Conservation (phyloP, 306 rosid genomes). For the Geum urbanum region DNA sequence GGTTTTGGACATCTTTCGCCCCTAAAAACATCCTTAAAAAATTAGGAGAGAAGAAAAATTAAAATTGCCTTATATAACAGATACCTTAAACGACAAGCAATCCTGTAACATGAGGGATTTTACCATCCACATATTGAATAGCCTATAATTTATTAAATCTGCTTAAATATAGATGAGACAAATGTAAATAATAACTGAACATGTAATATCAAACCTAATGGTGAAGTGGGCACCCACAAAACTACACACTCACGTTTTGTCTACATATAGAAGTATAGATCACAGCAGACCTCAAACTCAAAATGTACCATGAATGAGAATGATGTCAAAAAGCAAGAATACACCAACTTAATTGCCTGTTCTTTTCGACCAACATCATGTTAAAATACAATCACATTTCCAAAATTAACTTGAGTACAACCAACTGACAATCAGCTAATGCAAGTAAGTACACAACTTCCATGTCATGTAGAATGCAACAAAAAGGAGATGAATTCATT, state of each 20-base stretch:
- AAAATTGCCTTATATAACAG: background rate
- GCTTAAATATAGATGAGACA: background rate
- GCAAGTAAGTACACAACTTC: background rate
- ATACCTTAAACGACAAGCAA: background rate
- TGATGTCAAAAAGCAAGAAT: background rate
- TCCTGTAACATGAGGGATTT: background rate
- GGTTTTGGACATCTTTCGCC: conserved; percentile 93
- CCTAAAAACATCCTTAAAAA: conserved; percentile 44
- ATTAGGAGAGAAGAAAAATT: background rate
- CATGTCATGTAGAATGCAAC: background rate
- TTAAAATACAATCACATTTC: background rate
- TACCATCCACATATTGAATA: background rate
- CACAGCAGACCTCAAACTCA: background rate
- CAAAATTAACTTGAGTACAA: background rate
- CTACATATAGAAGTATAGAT: background rate
- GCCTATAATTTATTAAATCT: background rate
- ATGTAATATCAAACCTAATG: background rate
- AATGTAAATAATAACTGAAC: background rate
- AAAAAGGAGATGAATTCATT: background rate
- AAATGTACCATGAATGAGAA: background rate
- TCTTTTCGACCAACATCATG: background rate
- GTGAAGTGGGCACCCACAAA: background rate
- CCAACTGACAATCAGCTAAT: background rate
- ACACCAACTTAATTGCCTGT: background rate
- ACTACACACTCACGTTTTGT: background rate